Base-by-base conservation (phyloP, 2,329 filamentous ascomycete genomes). In the Hypoxylon sp. region DNA sequence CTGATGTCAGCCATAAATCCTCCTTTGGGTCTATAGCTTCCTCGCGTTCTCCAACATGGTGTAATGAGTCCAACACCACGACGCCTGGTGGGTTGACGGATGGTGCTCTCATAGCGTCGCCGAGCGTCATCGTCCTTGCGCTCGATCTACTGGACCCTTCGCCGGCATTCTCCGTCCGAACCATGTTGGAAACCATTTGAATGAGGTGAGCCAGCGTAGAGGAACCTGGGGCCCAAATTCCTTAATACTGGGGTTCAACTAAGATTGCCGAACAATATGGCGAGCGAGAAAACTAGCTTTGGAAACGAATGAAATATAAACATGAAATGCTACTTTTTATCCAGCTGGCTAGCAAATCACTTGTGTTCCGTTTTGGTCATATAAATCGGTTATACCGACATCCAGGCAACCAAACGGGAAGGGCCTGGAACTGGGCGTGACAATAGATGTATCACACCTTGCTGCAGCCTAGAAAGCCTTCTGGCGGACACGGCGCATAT, bases 1-100 rank as follows among this genome's bases (percentile, higher is more conserved):
- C 79, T n/a, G 82, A 84, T 58, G 81, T 82, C 49, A 85, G 72
- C 83, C 83, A 85, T 23, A 85, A 77, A 70, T 85, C 84, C 60
- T 83, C 80, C 63, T 78, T 80, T 6, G 79, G 80, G 70, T 82
- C 78, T 36, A 80, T 74, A 3, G 73, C 57, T 43, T 80, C 78
- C 32, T 76, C 78, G 6, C 73, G 69, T 57, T 75, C 72, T 25
- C 72, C 61, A 2, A 76, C 77, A 21, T 77, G 76, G 19, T 77
- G 75, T 32, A 80, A 66, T 14, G 74, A 73, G 21, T 81, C 79
- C 46, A 83, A 62, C 13, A 83, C 80, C 21, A 82, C 77, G 13
- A 83, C 75, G 51, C 77, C 78, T 7, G 81, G 81, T 17, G 76
- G 66, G 3, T 67, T 77, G 1, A 75, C 75, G 7, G 80, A 79